A percentile compares a stretch with the other conserved stretches of the same genome.
Conservation (phyloP, 768 basidiomycete genomes). For the Suillus plorans region DNA sequence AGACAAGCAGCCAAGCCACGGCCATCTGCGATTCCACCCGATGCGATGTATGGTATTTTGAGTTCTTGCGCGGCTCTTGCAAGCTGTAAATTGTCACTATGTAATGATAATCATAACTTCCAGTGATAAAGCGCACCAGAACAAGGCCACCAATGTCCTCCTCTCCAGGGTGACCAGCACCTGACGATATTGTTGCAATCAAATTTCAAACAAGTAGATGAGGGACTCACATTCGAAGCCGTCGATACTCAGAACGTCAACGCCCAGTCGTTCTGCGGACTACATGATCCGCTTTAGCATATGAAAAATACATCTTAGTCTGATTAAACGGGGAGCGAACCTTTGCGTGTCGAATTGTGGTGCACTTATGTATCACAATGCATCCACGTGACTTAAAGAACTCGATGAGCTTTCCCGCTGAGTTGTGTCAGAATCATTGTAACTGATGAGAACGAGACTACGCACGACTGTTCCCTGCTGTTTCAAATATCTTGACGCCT, state of each 20-base stretch:
- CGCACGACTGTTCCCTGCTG: conserved; percentile 89
- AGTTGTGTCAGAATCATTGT: not conserved
- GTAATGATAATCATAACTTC: not conserved
- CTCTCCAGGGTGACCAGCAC: conserved; percentile 93
- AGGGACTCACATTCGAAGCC: conserved; percentile 78
- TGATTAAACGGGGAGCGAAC: conserved; percentile 34
- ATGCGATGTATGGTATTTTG: conserved; percentile 83
- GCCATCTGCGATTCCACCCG: conserved; percentile 87
- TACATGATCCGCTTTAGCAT: conserved; percentile 16
- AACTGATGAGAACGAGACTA: not conserved
- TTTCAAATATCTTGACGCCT: conserved; percentile 88
- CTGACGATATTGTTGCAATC: conserved; percentile 36
- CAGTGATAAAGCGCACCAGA: conserved; percentile 45
- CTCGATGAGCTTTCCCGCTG: conserved; percentile 76
- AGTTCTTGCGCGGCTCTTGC: conserved; percentile 86
- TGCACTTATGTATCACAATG: conserved; percentile 89
- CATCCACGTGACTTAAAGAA: conserved; percentile 79
- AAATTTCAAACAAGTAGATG: conserved; percentile 1
- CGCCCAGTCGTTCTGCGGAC: conserved; percentile 73
- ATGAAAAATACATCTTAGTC: conserved; percentile 21
- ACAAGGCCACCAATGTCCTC: conserved; percentile 90
- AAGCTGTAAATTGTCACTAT: conserved; percentile 45
- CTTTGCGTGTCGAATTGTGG: conserved; percentile 83
- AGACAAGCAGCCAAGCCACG: conserved; percentile 82
- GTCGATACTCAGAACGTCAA: conserved; percentile 88